These are phyloP conservation scores for Schrenkiella parvula DNA, from an alignment of 345 rosid genomes.

Conservation along the genomic window DNA sequence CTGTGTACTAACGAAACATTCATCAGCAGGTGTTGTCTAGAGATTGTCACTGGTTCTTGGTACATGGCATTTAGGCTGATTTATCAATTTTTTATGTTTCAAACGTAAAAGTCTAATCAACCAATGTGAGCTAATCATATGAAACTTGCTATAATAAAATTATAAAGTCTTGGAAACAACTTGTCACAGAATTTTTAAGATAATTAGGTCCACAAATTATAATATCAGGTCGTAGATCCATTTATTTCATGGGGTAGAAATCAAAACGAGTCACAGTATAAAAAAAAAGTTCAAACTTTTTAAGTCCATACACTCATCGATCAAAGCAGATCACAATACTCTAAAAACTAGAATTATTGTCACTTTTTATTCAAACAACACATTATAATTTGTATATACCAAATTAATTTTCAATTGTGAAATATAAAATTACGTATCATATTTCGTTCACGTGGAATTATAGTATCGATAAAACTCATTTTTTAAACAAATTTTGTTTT, in stretches of 20 bases:
- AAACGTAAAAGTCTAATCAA: constrained; percentile 15
- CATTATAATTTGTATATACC: not conserved
- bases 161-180: constrained; percentile 1
- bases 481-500: too few relatives aligned
- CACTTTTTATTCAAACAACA: not conserved
- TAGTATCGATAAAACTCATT: too few relatives aligned
- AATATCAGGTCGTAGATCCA: constrained; percentile 3
- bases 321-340: not conserved
- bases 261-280: not conserved
- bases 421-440: not conserved
- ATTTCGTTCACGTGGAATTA: constrained; percentile 1
- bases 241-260: not conserved
- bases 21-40: constrained; percentile 23
- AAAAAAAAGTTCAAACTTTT: not conserved
- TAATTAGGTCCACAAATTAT: constrained; percentile 23
- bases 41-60: constrained; percentile 23
- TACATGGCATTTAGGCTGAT: constrained; percentile 19
- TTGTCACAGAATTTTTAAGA: not conserved
- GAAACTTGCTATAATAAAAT: not conserved
- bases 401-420: not conserved
- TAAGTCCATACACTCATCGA: not conserved
- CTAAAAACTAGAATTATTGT: constrained; percentile 3
- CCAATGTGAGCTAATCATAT: constrained; percentile 15
- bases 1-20: constrained; percentile 25
- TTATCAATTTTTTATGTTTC: too few relatives aligned